Evolutionary conservation across 352 stramenopile species (phyloP).

Genomic region (Peronospora belbahrii): DNA sequence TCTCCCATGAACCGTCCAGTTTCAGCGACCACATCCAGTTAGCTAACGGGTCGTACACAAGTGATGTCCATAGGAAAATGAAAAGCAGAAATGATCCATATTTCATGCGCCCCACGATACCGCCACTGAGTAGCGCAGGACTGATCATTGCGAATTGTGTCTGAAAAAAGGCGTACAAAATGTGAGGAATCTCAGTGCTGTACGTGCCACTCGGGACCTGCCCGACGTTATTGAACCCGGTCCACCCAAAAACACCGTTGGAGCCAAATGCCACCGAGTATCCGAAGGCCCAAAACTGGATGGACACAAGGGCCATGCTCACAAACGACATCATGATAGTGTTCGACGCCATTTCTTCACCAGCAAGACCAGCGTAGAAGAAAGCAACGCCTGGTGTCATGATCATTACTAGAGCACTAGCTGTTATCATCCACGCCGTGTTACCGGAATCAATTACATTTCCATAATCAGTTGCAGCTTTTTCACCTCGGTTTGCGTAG

Average conservation of each 20-base stretch:
- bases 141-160: slow-evolving; percentile 80
- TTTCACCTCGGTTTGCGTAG: slow-evolving; percentile 29
- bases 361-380: slow-evolving; percentile 78
- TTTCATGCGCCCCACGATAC: slow-evolving; percentile 81
- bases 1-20: slow-evolving; percentile 42
- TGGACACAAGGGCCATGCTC: slow-evolving; percentile 64
- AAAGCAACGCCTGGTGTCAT: slow-evolving; percentile 70
- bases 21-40: slow-evolving; percentile 78
- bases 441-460: slow-evolving; percentile 41
- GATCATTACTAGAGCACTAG: slow-evolving; percentile 56
- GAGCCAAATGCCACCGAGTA: slow-evolving; percentile 65
- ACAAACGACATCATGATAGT: slow-evolving; percentile 82
- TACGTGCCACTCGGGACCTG: slow-evolving; percentile 40
- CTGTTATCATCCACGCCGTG: slow-evolving; percentile 57
- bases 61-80: slow-evolving; percentile 67
- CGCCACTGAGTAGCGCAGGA: slow-evolving; percentile 61
- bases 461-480: slow-evolving; percentile 29
- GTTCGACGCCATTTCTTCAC: slow-evolving; percentile 71
- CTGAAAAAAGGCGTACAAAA: slow-evolving; percentile 77
- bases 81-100: slow-evolving; percentile 77
- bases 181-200: slow-evolving; percentile 50
- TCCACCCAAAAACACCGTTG: slow-evolving; percentile 51
- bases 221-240: slow-evolving; percentile 46
- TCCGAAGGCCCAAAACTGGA: slow-evolving; percentile 73
- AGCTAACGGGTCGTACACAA: slow-evolving; percentile 81